A percentile compares a stretch with the other conserved stretches of the same genome.
Evolutionary conservation across 148 eudicot species (phyloP).

Genomic region (Persicaria maculosa): DNA sequence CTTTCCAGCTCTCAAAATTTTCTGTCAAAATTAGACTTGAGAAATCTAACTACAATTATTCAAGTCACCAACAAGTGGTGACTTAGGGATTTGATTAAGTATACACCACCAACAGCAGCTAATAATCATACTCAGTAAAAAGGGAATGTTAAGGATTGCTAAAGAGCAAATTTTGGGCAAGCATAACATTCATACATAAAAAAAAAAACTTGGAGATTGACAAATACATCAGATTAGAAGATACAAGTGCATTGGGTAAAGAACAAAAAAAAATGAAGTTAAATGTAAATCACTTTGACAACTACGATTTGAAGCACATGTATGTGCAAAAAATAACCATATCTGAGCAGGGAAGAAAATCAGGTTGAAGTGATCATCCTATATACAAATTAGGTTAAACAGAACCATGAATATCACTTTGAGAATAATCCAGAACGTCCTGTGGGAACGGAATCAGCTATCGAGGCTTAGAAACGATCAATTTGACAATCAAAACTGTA

Average conservation of each 20-base stretch:
- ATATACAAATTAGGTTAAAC: not conserved
- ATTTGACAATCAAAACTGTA: not conserved
- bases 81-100: not conserved
- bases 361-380: not conserved
- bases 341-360: not conserved
- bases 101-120: not conserved
- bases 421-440: too few relatives aligned
- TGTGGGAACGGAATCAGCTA: not conserved
- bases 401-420: not conserved
- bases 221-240: not conserved
- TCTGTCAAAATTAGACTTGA: slow-evolving; percentile 35
- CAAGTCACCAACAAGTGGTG: not conserved
- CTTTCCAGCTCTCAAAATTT: slow-evolving; percentile 92
- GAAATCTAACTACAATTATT: not conserved
- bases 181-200: not conserved
- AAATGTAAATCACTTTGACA: too few relatives aligned
- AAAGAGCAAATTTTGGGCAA: not conserved
- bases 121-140: not conserved
- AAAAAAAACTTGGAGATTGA: not conserved
- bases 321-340: not conserved
- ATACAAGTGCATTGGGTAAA: too few relatives aligned
- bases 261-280: too few relatives aligned
- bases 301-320: not conserved
- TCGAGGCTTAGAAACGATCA: not conserved
- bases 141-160: not conserved